Conservation (phyloP, 371 early-diverging fungal species). For the Syncephalastrum monosporum region DNA sequence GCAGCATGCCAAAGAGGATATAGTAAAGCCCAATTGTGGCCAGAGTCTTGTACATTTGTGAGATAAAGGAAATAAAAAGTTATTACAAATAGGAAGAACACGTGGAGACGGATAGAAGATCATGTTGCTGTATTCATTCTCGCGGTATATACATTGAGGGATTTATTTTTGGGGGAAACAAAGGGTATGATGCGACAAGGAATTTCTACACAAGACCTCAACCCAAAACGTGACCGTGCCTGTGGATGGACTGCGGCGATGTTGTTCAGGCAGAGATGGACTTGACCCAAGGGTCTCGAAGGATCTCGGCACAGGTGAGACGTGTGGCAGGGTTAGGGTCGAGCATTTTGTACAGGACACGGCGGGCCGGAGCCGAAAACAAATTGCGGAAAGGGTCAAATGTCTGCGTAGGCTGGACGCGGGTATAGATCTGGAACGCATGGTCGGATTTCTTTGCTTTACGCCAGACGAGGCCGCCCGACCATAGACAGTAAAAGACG, state of each 20-base stretch:
- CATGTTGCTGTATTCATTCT: no score
- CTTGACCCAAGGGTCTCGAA: conserved; percentile 73
- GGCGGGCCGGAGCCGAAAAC: conserved; percentile 46
- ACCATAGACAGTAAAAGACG: conserved; percentile 73
- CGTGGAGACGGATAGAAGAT: no score
- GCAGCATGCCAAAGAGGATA: no score
- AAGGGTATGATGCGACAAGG: no score
- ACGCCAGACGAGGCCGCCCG: conserved; percentile 65
- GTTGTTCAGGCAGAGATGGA: conserved; percentile 24
- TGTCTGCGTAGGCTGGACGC: conserved; percentile 42
- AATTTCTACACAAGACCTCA: no score
- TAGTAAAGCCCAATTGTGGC: no score
- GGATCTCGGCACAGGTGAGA: conserved; percentile 57
- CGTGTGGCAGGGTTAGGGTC: conserved; percentile 48
- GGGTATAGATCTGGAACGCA: conserved; percentile 52
- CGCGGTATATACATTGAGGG: no score
- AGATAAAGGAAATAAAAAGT: no score
- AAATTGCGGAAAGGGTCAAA: conserved; percentile 64
- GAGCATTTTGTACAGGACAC: conserved; percentile 51
- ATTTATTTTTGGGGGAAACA: no score
- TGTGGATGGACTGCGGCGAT: conserved; percentile 8
- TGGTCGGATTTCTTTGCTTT: conserved; percentile 68
- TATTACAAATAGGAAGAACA: no score
- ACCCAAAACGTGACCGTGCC: no score
- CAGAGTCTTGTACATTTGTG: no score